Percentiles rank a stretch among this genome's conserved stretches.
Evolutionary conservation across 352 stramenopile genomes (phyloP).

Genomic region (Pythium aristosporum): DNA sequence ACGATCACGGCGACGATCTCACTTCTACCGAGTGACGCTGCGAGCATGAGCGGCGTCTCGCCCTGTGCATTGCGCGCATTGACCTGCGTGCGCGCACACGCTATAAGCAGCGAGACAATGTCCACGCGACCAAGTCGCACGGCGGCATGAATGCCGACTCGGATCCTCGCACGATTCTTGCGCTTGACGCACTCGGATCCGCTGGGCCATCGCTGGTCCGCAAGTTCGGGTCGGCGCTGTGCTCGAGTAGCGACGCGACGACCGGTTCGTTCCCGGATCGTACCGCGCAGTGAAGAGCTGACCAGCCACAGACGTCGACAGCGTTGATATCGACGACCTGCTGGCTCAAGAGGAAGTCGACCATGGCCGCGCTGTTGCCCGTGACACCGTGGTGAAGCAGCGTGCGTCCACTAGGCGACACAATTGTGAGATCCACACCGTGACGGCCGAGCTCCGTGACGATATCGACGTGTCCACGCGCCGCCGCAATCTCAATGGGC

Average conservation of each 20-base stretch:
- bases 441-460: neutral
- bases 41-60: constrained; percentile 1
- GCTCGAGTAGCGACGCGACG: constrained; percentile 1
- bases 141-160: constrained; percentile 5
- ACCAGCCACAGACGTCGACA: neutral
- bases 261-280: constrained; percentile 2
- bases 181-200: neutral
- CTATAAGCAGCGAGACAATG: constrained; percentile 14
- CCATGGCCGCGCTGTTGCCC: neutral
- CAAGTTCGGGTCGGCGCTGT: constrained; percentile 2
- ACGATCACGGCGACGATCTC: neutral
- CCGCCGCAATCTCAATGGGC: constrained; percentile 4
- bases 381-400: constrained; percentile 10
- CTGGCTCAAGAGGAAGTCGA: constrained; percentile 3
- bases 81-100: neutral
- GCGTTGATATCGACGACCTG: constrained; percentile 2
- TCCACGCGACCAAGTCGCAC: neutral
- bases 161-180: neutral
- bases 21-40: neutral
- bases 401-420: neutral
- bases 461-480: neutral
- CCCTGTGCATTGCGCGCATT: constrained; percentile 2
- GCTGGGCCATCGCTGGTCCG: neutral
- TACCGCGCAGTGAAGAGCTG: constrained; percentile 9
- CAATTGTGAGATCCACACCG: constrained; percentile 2